Percentiles rank a stretch among this genome's conserved stretches.
Conservation (phyloP, 306 rosid species). For the Gillenia trifoliata region DNA sequence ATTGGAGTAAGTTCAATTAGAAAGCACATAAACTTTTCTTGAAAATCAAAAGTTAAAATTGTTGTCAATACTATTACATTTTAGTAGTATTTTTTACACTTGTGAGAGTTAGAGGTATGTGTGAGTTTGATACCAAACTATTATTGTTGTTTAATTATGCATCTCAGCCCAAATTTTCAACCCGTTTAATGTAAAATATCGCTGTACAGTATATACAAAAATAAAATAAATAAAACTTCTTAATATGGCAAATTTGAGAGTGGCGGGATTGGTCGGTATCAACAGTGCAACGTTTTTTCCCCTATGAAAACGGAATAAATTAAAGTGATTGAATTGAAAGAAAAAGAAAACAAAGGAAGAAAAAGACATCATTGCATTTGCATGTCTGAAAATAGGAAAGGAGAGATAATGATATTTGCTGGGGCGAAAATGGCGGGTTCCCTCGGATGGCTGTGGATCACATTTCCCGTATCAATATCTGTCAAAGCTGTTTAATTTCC, state of each 20-base stretch:
- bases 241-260: not conserved
- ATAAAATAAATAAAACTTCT: too few species aligned
- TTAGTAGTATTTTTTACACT: not conserved
- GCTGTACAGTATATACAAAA: too few species aligned
- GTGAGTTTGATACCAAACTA: too few species aligned
- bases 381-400: conserved; percentile 5
- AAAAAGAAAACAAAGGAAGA: not conserved
- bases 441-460: conserved; percentile 17
- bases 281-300: not conserved
- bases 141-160: too few species aligned
- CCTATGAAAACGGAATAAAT: conserved; percentile 2
- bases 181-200: not conserved
- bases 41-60: too few species aligned
- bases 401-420: not conserved
- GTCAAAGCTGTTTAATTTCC: not conserved
- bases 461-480: not conserved
- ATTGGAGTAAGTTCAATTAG: too few species aligned
- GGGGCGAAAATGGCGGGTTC: conserved; percentile 15
- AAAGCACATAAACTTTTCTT: too few species aligned
- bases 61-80: too few species aligned
- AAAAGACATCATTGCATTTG: not conserved
- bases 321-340: not conserved
- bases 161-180: not conserved
- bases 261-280: not conserved
- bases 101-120: too few species aligned